Base-by-base conservation (phyloP, 108 stramenopile species). In the Stephanodiscus triporus region DNA sequence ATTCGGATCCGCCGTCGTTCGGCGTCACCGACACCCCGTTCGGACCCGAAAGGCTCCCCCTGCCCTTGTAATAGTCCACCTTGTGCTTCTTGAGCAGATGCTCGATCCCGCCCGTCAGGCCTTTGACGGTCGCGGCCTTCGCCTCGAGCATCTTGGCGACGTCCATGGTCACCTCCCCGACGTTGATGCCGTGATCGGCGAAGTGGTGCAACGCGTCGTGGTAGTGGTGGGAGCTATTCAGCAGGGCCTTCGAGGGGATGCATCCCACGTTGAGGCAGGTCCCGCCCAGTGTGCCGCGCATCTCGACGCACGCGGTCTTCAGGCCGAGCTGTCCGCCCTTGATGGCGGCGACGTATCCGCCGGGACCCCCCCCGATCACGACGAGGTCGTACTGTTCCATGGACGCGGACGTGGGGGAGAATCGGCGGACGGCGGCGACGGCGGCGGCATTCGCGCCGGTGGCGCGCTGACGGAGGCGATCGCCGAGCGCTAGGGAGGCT, bases 311-410 rank as follows among this genome's bases (percentile, higher is more conserved):
- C 40, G 98, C 99, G 9, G 99, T 98, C 76, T 98, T 98, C 27
- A 99, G 87, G 11, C 99, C 99, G 40, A 99, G 75, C 77, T 99
- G 99, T 6, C 91, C 90, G 14, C 97, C 97, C 73, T 99, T 99
- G 85, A 99, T 99, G 77, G 99, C 98, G 53, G 97, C 97, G 24
- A 99, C 98, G 78, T 99, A 99, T 45, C 99, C 99, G 26, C 99
- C 99, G 27, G 99, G 99, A 14, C 99, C 99, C 34, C 98, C 99
- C 43, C 99, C 99, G 55, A 81, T 58, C 27, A 81, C 75, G 17
- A 81, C 80, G 2, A 81, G 75, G 70, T 81, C 80, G 63, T 81
- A 81, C 72, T 70, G 80, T 23, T 70, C 50, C 63, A 66, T 19
- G 6, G 75, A 61, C 16, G 75, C 34, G 63, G 80, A 63, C 45